Percentiles rank a stretch among this genome's conserved stretches.
Conservation (phyloP, 1,284 basidiomycete species). For the Pascua guehoae region DNA sequence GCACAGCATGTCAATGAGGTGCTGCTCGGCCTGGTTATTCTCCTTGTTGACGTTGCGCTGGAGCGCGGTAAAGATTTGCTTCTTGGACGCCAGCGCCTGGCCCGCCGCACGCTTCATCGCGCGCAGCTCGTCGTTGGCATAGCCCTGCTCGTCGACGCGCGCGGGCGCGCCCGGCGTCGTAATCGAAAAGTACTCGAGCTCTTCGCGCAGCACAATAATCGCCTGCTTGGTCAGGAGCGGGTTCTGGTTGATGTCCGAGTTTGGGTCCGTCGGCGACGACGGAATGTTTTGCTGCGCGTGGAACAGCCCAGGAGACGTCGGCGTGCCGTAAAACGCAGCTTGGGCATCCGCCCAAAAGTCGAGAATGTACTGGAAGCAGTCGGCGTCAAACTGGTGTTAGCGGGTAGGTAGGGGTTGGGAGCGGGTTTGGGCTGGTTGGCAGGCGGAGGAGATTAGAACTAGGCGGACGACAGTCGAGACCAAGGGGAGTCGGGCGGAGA, state of each 20-base stretch:
- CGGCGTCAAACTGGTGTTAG: constrained; percentile 80
- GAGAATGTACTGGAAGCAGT: constrained; percentile 90
- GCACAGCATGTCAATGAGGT: constrained; percentile 99
- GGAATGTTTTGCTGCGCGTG: constrained; percentile 74
- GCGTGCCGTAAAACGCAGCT: constrained; percentile 86
- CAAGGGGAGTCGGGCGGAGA: too few species aligned
- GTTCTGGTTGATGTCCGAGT: constrained; percentile 60
- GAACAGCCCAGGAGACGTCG: constrained; percentile 67
- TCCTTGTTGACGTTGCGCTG: constrained; percentile 99
- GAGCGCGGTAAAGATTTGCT: constrained; percentile 93
- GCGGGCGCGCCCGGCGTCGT: constrained; percentile 49
- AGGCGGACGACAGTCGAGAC: neutral
- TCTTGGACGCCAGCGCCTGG: constrained; percentile 78
- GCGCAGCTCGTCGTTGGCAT: constrained; percentile 69
- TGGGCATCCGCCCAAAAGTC: constrained; percentile 85
- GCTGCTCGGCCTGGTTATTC: constrained; percentile 98
- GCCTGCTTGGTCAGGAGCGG: constrained; percentile 94
- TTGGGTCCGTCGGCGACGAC: constrained; percentile 47
- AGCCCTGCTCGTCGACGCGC: constrained; percentile 65
- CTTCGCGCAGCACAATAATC: constrained; percentile 95
- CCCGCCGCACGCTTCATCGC: constrained; percentile 81
- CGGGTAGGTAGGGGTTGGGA: neutral
- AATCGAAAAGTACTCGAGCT: constrained; percentile 97
- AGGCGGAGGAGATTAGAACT: neutral
- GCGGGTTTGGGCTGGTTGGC: too few species aligned